These are phyloP conservation scores for Aspergillus diversus DNA, from an alignment of 495 filamentous ascomycete species.

Conservation along the genomic window DNA sequence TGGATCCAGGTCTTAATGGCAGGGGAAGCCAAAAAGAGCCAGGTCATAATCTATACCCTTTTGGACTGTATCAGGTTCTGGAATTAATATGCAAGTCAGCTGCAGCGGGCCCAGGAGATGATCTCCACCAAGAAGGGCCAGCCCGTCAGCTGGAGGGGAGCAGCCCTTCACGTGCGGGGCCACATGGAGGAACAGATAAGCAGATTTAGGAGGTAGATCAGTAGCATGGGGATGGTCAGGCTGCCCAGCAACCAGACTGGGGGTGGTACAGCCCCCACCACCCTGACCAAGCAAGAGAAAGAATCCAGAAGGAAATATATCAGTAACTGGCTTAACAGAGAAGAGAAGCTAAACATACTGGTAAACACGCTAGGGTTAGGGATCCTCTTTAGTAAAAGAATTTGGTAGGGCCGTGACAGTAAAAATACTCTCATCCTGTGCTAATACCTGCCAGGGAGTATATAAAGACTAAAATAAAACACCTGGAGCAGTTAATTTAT, in stretches of 20 bases:
- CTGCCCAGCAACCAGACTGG: too few species aligned
- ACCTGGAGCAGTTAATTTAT: constrained; percentile 2
- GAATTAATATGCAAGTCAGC: background rate
- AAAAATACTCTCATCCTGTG: too few species aligned
- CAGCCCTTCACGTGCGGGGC: background rate
- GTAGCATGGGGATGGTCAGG: background rate
- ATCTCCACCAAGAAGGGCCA: constrained; percentile 1
- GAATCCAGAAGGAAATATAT: background rate
- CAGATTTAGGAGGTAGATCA: background rate
- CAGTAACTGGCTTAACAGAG: constrained; percentile 3
- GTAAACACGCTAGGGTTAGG: constrained; percentile 7
- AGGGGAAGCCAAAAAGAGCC: too few species aligned
- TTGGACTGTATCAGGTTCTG: background rate
- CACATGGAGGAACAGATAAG: background rate
- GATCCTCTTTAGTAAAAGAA: constrained; percentile 8
- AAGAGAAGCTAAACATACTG: constrained; percentile 8
- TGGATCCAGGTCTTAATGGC: too few species aligned
- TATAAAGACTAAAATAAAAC: constrained; percentile 1
- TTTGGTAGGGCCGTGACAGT: constrained; percentile 3
- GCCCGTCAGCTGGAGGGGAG: background rate
- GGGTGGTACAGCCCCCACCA: too few species aligned
- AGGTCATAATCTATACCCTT: constrained; percentile 1
- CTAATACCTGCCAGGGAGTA: too few species aligned
- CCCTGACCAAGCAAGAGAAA: background rate
- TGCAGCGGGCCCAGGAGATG: constrained; percentile 4